These are phyloP conservation scores for Amanita fuliginea DNA, from an alignment of 768 basidiomycete genomes.

Conservation along the genomic window DNA sequence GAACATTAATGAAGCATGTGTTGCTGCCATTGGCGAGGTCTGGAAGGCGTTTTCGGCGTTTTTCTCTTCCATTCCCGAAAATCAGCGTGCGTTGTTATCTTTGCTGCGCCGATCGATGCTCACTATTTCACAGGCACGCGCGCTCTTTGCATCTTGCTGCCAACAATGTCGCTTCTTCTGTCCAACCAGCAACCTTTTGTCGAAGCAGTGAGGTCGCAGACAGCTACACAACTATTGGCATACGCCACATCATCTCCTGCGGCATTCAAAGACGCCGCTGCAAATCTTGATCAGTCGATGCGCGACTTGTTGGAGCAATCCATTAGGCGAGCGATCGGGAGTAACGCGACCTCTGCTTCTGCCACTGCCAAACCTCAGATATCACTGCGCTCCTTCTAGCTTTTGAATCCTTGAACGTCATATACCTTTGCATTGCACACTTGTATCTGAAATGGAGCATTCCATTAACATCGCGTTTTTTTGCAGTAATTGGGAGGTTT, in stretches of 20 bases:
- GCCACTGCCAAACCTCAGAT: conserved; percentile 60
- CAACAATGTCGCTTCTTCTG: conserved; percentile 63
- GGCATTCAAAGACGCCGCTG: conserved; percentile 80
- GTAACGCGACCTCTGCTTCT: conserved; percentile 18
- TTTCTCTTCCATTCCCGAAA: conserved; percentile 42
- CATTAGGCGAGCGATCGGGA: conserved; percentile 64
- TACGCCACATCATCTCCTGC: conserved; percentile 63
- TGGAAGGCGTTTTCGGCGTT: conserved; percentile 72
- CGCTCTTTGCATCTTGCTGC: conserved; percentile 61
- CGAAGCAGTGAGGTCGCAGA: conserved; percentile 40
- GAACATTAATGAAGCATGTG: conserved; percentile 41
- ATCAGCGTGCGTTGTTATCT: conserved; percentile 41
- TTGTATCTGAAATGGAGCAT: too few species aligned
- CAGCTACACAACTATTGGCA: conserved; percentile 54
- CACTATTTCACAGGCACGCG: conserved; percentile 39
- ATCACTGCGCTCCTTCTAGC: conserved; percentile 60
- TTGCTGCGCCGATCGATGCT: not conserved
- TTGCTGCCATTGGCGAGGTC: conserved; percentile 62
- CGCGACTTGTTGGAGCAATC: conserved; percentile 64
- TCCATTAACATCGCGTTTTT: too few species aligned
- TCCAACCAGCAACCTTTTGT: conserved; percentile 34
- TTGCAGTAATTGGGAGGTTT: too few species aligned
- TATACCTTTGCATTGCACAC: too few species aligned
- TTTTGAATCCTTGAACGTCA: not conserved
- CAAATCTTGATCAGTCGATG: conserved; percentile 44